Evolutionary conservation across 306 rosid species (phyloP).

Genomic region (Erythrophleum fordii): DNA sequence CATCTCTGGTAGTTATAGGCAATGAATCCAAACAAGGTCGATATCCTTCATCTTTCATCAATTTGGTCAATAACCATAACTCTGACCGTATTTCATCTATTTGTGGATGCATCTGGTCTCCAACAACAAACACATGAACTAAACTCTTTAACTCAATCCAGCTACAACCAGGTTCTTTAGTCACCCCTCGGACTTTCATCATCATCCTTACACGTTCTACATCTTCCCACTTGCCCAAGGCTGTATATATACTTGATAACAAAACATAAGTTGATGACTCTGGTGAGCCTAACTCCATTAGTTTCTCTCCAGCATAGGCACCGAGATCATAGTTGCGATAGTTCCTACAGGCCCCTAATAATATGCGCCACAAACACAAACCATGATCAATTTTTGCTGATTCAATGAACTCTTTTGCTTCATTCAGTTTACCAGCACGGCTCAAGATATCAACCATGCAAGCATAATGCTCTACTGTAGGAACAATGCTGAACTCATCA

Average conservation of each 20-base stretch:
- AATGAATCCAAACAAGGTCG: constrained; percentile 44
- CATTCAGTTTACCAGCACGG: constrained; percentile 79
- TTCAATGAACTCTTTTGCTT: constrained; percentile 82
- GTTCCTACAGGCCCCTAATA: constrained; percentile 79
- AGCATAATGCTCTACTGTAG: constrained; percentile 79
- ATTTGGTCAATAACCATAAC: constrained; percentile 55
- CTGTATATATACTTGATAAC: constrained; percentile 71
- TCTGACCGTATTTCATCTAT: constrained; percentile 57
- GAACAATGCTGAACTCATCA: constrained; percentile 59
- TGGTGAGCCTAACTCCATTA: constrained; percentile 72
- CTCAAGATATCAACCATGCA: constrained; percentile 89
- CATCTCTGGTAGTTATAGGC: constrained; percentile 21
- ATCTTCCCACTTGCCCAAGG: constrained; percentile 70
- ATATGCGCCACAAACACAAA: constrained; percentile 79
- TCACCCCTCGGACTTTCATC: constrained; percentile 80
- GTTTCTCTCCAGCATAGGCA: constrained; percentile 84
- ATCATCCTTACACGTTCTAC: constrained; percentile 75
- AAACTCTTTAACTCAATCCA: constrained; percentile 81
- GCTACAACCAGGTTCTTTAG: constrained; percentile 91
- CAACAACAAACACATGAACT: constrained; percentile 89
- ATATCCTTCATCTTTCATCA: constrained; percentile 76
- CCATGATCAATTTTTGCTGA: constrained; percentile 77
- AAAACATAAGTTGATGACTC: constrained; percentile 81
- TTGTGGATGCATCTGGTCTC: constrained; percentile 81
- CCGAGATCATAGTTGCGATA: constrained; percentile 71